phyloP scores from a whole-genome alignment of 1,284 basidiomycete species.

The Melampsora larici-populina region DNA sequence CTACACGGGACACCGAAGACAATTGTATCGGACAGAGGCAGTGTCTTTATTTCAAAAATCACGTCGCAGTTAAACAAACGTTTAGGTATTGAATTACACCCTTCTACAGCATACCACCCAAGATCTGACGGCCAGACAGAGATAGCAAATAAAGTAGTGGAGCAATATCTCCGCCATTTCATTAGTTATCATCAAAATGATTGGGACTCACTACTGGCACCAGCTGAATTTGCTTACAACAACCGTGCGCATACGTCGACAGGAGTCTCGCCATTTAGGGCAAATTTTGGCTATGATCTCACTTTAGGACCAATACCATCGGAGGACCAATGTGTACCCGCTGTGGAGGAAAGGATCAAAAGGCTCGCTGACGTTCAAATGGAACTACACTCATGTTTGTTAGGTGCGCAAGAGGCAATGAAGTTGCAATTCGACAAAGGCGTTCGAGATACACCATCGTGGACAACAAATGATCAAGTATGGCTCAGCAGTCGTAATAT shows the following conservation, averaged over 20 bases:
- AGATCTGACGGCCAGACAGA: neutral
- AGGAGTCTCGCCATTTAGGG: neutral
- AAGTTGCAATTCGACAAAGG: no score
- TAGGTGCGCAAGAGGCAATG: neutral
- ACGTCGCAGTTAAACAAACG: neutral
- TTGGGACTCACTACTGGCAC: neutral
- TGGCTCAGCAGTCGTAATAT: no score
- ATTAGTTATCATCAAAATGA: neutral
- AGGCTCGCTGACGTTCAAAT: neutral
- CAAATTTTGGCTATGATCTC: neutral
- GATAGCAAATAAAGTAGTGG: neutral
- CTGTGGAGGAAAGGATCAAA: neutral
- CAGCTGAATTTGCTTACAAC: neutral
- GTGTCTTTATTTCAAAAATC: neutral
- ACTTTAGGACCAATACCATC: neutral
- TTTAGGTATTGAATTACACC: neutral
- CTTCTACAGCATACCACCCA: neutral
- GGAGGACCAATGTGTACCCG: no score
- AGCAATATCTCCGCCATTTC: neutral
- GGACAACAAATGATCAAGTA: no score
- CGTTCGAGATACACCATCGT: no score
- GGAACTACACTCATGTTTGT: neutral
- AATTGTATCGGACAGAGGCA: no score
- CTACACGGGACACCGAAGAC: no score
- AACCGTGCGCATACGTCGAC: neutral